Conservation (phyloP, 768 basidiomycete species). For the Mycena indigotica region DNA sequence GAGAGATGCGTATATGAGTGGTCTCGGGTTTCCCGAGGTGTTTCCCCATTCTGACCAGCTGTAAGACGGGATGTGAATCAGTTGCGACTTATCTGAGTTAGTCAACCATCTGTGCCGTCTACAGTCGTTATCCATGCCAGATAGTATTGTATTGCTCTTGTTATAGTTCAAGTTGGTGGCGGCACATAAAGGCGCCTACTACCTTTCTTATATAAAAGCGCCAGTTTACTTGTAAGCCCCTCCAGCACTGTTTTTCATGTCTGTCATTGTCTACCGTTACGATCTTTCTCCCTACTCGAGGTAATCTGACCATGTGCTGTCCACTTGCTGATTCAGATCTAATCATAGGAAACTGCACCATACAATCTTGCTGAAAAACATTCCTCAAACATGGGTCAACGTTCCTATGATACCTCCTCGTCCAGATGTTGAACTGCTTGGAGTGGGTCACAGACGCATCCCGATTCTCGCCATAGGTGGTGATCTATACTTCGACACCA, state of each 20-base stretch:
- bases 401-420: not conserved
- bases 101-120: too few species aligned
- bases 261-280: conserved; percentile 1
- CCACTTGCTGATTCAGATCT: not conserved
- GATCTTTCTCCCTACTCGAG: not conserved
- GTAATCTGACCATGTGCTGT: not conserved
- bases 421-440: not conserved
- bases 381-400: not conserved
- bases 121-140: too few species aligned
- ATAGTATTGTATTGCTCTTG: too few species aligned
- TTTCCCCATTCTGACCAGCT: too few species aligned
- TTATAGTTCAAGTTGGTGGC: too few species aligned
- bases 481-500: not conserved
- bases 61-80: too few species aligned
- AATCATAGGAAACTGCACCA: not conserved
- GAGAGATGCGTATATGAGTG: conserved; percentile 43
- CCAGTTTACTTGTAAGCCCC: too few species aligned
- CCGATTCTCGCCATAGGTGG: not conserved
- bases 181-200: too few species aligned
- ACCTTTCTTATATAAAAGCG: too few species aligned
- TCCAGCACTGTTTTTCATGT: too few species aligned
- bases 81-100: too few species aligned
- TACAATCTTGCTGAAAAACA: not conserved
- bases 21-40: not conserved
- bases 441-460: not conserved